Evolutionary conservation across 768 basidiomycete genomes (phyloP).

Genomic region (Suillus alpinus): DNA sequence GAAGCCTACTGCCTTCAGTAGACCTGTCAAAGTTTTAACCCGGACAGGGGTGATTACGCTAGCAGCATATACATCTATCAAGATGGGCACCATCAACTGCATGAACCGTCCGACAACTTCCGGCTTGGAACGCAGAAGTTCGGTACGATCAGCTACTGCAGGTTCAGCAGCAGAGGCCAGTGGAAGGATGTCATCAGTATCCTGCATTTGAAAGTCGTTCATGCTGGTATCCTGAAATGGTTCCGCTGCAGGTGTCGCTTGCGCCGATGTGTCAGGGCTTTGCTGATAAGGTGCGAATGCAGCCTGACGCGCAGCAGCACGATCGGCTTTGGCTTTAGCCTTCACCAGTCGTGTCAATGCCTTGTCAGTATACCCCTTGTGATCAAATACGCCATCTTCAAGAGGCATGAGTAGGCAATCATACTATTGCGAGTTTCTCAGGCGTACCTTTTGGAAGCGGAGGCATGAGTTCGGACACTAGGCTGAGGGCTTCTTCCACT

Average conservation of each 20-base stretch:
- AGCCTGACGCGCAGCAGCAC: conserved; percentile 65
- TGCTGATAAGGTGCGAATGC: conserved; percentile 13
- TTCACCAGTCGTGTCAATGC: conserved; percentile 72
- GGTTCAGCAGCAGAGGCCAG: conserved; percentile 32
- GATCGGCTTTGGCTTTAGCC: conserved; percentile 80
- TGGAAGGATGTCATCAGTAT: conserved; percentile 38
- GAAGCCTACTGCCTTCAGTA: conserved; percentile 91
- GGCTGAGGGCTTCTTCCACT: conserved; percentile 87
- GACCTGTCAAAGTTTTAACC: conserved; percentile 81
- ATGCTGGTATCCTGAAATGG: conserved; percentile 26
- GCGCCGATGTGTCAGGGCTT: conserved; percentile 14
- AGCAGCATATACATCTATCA: conserved; percentile 99
- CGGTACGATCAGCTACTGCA: conserved; percentile 53
- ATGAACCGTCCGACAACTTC: conserved; percentile 83
- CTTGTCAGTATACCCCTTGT: conserved; percentile 87
- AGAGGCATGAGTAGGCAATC: neutral
- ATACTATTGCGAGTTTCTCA: neutral
- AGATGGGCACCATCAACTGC: conserved; percentile 85
- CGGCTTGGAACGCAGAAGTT: conserved; percentile 71
- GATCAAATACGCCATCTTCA: conserved; percentile 92
- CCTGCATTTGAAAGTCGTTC: conserved; percentile 39
- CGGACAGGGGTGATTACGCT: conserved; percentile 87
- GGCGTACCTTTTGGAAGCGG: conserved; percentile 82
- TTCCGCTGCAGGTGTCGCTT: conserved; percentile 22
- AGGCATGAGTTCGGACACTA: conserved; percentile 90